These are phyloP conservation scores for Calonectria ilicicola DNA, from an alignment of 2,329 filamentous ascomycete species.

Conservation along the genomic window DNA sequence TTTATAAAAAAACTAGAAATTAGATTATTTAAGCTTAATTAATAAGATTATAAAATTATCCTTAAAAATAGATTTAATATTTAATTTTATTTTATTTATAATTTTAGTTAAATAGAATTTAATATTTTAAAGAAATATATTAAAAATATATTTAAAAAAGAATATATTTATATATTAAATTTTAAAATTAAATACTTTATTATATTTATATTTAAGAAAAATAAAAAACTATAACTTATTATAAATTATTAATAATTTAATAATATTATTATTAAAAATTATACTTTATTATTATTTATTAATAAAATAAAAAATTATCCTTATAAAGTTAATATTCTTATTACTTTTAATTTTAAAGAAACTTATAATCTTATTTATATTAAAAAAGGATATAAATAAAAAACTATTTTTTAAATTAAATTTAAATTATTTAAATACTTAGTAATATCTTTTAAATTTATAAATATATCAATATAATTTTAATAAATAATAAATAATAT, in stretches of 20 bases:
- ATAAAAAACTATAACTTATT: constrained; percentile 31
- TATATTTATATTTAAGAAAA: constrained; percentile 22
- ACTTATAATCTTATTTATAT: constrained; percentile 48
- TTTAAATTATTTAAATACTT: constrained; percentile 36
- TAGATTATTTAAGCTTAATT: no score
- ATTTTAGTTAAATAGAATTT: neutral
- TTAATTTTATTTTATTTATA: no score
- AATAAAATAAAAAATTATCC: constrained; percentile 35
- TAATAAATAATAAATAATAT: neutral
- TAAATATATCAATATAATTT: neutral
- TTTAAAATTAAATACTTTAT: no score
- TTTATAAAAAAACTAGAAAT: no score
- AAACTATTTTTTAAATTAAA: constrained; percentile 46
- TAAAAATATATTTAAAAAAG: no score
- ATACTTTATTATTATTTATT: constrained; percentile 35
- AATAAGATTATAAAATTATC: no score
- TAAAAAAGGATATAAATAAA: constrained; percentile 47
- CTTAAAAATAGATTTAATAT: no score
- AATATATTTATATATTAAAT: no score
- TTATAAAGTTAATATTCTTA: constrained; percentile 22
- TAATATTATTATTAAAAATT: constrained; percentile 40
- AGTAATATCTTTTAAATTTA: constrained; percentile 41
- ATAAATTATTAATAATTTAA: constrained; percentile 32
- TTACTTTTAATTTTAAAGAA: constrained; percentile 26
- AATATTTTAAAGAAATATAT: no score